Conservation (phyloP, 2,329 filamentous ascomycete genomes). For the Alternaria viburni region DNA sequence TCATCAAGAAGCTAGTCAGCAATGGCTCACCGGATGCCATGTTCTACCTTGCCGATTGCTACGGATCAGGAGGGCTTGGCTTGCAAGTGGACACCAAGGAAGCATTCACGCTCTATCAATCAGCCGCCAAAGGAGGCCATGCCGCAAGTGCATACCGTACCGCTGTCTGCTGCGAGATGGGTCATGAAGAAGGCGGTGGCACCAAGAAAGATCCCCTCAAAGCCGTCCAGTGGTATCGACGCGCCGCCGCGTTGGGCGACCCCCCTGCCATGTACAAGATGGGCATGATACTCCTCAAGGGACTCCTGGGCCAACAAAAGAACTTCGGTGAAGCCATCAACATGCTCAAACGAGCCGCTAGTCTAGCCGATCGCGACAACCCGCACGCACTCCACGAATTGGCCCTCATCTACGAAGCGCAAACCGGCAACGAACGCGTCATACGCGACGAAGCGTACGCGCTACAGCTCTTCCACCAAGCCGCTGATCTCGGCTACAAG, state of each 20-base stretch:
- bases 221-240: constrained; percentile 97
- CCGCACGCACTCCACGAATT: constrained; percentile 95
- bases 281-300: constrained; percentile 94
- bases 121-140: constrained; percentile 88
- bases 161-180: constrained; percentile 96
- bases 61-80: constrained; percentile 81
- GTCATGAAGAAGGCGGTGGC: constrained; percentile 90
- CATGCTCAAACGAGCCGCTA: constrained; percentile 93
- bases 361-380: constrained; percentile 85
- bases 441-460: constrained; percentile 84
- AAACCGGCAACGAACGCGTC: constrained; percentile 68
- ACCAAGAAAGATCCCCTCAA: constrained; percentile 90
- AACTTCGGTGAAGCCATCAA: constrained; percentile 86
- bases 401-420: constrained; percentile 67
- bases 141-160: constrained; percentile 88
- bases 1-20: constrained; percentile 83
- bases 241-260: constrained; percentile 87
- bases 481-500: constrained; percentile 89
- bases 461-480: constrained; percentile 80
- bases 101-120: constrained; percentile 91
- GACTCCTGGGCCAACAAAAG: constrained; percentile 82
- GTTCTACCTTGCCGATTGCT: constrained; percentile 90
- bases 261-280: constrained; percentile 98
- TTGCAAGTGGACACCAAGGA: constrained; percentile 85
- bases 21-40: constrained; percentile 82